These are phyloP conservation scores for Naegleria gruberi DNA, from an alignment of 208 protist species.

Conservation along the genomic window DNA sequence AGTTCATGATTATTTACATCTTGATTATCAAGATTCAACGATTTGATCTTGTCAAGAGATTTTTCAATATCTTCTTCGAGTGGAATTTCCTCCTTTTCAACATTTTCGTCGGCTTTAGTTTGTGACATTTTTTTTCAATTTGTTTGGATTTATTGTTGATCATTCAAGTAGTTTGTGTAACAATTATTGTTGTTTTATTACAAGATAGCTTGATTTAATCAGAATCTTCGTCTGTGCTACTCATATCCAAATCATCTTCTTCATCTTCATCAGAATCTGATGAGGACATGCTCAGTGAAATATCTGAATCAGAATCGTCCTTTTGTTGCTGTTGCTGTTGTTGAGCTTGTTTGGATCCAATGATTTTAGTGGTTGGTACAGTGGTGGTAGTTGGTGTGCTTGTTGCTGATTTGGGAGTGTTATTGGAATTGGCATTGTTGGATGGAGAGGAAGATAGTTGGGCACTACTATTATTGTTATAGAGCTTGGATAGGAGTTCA, in stretches of 20 bases:
- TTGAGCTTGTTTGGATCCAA: background rate
- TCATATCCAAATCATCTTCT: background rate
- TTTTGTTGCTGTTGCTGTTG: background rate
- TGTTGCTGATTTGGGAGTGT: background rate
- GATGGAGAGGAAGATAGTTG: too few relatives aligned
- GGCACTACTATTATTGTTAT: background rate
- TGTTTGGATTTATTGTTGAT: too few relatives aligned
- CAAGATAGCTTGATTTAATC: too few relatives aligned
- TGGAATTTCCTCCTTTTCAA: too few relatives aligned
- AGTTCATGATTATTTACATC: too few relatives aligned
- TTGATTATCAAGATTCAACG: too few relatives aligned
- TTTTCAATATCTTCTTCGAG: too few relatives aligned
- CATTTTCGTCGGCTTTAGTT: too few relatives aligned
- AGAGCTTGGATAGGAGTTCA: background rate
- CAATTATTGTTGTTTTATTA: too few relatives aligned
- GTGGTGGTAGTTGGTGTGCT: background rate
- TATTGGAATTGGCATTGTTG: background rate
- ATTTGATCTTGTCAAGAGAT: too few relatives aligned
- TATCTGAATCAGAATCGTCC: background rate
- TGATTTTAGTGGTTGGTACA: background rate
- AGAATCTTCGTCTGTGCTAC: background rate
- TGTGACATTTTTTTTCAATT: too few relatives aligned
- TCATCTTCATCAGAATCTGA: background rate
- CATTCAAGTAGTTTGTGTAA: too few relatives aligned
- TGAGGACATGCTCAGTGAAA: background rate